These are phyloP conservation scores for Fusarium sp. DNA, from an alignment of 2,329 filamentous ascomycete species.

Conservation along the genomic window DNA sequence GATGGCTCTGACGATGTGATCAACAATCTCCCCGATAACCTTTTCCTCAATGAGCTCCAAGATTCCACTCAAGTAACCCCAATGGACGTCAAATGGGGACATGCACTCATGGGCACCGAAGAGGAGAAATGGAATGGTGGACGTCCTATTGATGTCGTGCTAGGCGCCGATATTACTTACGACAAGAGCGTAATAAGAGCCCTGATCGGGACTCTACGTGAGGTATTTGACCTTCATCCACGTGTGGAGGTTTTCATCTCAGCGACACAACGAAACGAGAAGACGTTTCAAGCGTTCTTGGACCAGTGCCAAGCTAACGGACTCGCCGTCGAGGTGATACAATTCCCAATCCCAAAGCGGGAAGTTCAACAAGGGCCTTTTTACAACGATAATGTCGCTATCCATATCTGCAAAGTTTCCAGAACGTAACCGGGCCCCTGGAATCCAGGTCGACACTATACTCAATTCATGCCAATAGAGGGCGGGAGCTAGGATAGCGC, in stretches of 20 bases:
- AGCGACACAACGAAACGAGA: conserved; percentile 74
- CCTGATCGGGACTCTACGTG: conserved; percentile 71
- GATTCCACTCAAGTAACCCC: conserved; percentile 55
- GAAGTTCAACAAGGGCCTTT: conserved; percentile 69
- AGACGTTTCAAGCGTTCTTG: conserved; percentile 74
- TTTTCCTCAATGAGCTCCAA: conserved; percentile 74
- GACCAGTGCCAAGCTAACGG: conserved; percentile 62
- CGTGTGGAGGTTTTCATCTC: conserved; percentile 70
- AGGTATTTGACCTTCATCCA: conserved; percentile 68
- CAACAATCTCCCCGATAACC: conserved; percentile 71
- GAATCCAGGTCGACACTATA: conserved; percentile 9
- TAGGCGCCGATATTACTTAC: conserved; percentile 84
- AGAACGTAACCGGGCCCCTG: conserved; percentile 25
- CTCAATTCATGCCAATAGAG: neutral
- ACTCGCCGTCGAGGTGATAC: conserved; percentile 55
- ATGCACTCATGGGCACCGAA: conserved; percentile 66
- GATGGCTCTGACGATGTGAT: conserved; percentile 81
- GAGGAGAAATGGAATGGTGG: conserved; percentile 62
- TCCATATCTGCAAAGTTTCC: conserved; percentile 59
- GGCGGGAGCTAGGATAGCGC: neutral
- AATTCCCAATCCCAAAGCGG: conserved; percentile 52
- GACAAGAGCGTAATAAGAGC: conserved; percentile 71
- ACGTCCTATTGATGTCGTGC: conserved; percentile 66
- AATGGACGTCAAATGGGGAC: conserved; percentile 72
- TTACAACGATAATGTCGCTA: conserved; percentile 68